Percentiles rank a stretch among this genome's conserved stretches.
Evolutionary conservation across 192 early-diverging fungal genomes (phyloP).

Genomic region (Coemansia sp.): DNA sequence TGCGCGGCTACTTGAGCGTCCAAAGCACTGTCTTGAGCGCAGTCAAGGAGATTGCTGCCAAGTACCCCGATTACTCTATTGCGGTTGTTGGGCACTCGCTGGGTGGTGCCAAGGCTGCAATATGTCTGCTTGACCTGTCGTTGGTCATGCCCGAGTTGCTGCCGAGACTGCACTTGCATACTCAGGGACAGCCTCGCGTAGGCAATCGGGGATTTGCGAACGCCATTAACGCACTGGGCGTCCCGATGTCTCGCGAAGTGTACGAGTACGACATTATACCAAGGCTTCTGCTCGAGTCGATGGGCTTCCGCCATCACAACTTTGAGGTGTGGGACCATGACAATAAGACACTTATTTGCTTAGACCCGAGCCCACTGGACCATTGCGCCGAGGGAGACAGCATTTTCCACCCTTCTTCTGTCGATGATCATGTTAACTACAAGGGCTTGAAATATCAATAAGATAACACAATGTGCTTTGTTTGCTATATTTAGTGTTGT

Average conservation of each 20-base stretch:
- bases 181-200: constrained; percentile 50
- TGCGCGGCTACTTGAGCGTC: constrained; percentile 34
- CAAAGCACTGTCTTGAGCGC: constrained; percentile 14
- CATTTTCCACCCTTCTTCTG: constrained; percentile 5
- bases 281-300: constrained; percentile 18
- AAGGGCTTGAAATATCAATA: constrained; percentile 38
- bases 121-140: constrained; percentile 36
- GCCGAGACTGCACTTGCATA: constrained; percentile 25
- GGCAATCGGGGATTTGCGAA: constrained; percentile 45
- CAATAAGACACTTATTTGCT: constrained; percentile 24
- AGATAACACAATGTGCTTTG: too few relatives aligned
- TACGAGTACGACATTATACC: constrained; percentile 45
- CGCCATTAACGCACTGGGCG: constrained; percentile 19
- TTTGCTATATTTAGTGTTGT: background rate
- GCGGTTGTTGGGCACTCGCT: constrained; percentile 49
- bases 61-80: constrained; percentile 44
- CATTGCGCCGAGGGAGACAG: constrained; percentile 19
- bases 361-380: constrained; percentile 11
- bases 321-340: constrained; percentile 47
- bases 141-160: constrained; percentile 14
- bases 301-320: constrained; percentile 40
- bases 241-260: constrained; percentile 35
- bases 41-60: constrained; percentile 4
- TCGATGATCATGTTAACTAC: constrained; percentile 30
- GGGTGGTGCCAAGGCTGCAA: constrained; percentile 45